These are phyloP conservation scores for Cnidoscolus chayamansa DNA, from an alignment of 441 rosid genomes.

Conservation along the genomic window DNA sequence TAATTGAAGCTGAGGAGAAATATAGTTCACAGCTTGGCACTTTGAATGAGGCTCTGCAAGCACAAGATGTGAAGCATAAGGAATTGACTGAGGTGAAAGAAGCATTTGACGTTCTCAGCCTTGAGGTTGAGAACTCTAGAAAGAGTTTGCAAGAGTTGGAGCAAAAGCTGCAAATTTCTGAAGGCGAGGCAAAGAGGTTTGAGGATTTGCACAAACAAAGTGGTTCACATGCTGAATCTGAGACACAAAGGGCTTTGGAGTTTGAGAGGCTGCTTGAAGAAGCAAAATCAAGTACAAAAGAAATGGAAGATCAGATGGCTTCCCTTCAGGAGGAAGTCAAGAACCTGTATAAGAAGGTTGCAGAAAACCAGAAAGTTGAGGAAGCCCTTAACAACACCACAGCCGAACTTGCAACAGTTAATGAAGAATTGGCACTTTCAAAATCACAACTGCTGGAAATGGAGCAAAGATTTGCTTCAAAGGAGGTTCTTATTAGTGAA, in stretches of 20 bases:
- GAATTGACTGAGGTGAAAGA: conserved; percentile 74
- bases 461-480: conserved; percentile 59
- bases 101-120: conserved; percentile 59
- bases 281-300: conserved; percentile 54
- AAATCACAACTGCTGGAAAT: conserved; percentile 56
- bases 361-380: conserved; percentile 69
- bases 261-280: conserved; percentile 67
- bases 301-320: conserved; percentile 59
- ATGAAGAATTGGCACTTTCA: conserved; percentile 60
- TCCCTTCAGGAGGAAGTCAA: conserved; percentile 66
- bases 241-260: conserved; percentile 68
- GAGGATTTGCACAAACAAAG: conserved; percentile 83
- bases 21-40: conserved; percentile 51
- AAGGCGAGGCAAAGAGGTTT: conserved; percentile 61
- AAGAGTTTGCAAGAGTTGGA: conserved; percentile 69
- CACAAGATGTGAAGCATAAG: conserved; percentile 65
- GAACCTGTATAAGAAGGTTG: conserved; percentile 54
- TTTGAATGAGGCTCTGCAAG: conserved; percentile 64
- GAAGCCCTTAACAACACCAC: conserved; percentile 58
- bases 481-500: conserved; percentile 56
- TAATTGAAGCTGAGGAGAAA: conserved; percentile 63
- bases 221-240: conserved; percentile 73
- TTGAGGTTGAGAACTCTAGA: conserved; percentile 63
- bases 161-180: conserved; percentile 52
- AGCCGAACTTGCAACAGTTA: conserved; percentile 58